Evolutionary conservation across 352 stramenopile genomes (phyloP), one percentile per base, ranked within the genome.

Genomic region (Phytophthora tentaculata): DNA sequence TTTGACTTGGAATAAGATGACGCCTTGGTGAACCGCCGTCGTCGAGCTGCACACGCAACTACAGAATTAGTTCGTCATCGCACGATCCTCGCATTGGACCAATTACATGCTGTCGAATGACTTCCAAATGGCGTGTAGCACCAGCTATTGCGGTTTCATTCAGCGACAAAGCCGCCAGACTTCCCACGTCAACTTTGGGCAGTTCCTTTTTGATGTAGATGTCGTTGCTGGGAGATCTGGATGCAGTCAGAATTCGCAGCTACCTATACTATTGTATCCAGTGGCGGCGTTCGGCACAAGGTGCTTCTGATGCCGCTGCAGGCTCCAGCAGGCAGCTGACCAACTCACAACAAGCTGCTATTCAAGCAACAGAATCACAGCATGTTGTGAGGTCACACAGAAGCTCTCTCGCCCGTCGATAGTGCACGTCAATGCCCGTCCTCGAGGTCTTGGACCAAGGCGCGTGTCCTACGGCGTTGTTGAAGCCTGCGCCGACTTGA

Each of bases 401-500:
- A 17, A 14, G 2, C 9, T 10, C 32, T 39, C 32, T 45, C 51
- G 26, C 23, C 41, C 52, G 32, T 39, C 12, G 32, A 39, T 6
- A 19, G 12, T 19, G 35, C 35, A 14, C 35, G 35, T 43, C 35
- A 43, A 43, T 43, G 14, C 23, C 29, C 61, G 45, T 69, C 61
- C 54, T 69, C 54, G 54, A 56, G 52, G 49, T 69, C 61, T 49
- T 45, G 29, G 48, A 14, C 26, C 23, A 3, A 1, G 24, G 19
- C 26, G 53, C 44, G 54, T 69, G 61, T 69, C 61, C 61, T 49
- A 69, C 61, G 61, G 44, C 50, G 29, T 43, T 54, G 53, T 69
- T 69, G 44, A 69, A 69, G 61, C 29, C 61, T 32, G 44, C 44
- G 61, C 53, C 52, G 44, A 63, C 61, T 63, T 68, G 61, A 68